These are phyloP conservation scores for Aspergillus costaricaensis DNA, from an alignment of 2,329 filamentous ascomycete species.

Conservation along the genomic window DNA sequence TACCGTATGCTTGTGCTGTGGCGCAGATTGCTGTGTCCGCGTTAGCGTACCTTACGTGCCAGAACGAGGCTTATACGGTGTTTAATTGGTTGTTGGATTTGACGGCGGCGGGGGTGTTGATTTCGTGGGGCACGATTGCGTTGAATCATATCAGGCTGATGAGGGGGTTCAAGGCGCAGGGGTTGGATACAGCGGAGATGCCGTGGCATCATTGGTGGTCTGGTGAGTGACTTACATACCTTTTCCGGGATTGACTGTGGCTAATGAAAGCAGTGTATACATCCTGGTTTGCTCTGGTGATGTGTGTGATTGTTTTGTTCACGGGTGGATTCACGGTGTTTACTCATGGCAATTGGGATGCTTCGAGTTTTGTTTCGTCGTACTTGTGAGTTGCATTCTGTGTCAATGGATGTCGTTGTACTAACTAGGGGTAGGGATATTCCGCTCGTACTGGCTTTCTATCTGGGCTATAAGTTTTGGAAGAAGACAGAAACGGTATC, in stretches of 20 bases:
- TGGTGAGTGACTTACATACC: slow-evolving; percentile 42
- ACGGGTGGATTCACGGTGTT: slow-evolving; percentile 70
- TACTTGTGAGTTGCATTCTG: slow-evolving; percentile 57
- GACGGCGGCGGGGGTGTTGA: slow-evolving; percentile 63
- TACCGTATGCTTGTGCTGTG: slow-evolving; percentile 47
- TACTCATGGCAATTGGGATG: slow-evolving; percentile 60
- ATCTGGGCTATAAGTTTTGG: slow-evolving; percentile 64
- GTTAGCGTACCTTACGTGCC: slow-evolving; percentile 49
- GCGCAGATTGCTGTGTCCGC: slow-evolving; percentile 46
- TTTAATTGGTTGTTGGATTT: slow-evolving; percentile 67
- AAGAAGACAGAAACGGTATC: slow-evolving; percentile 62
- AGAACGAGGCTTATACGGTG: slow-evolving; percentile 58
- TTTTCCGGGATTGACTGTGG: neutral
- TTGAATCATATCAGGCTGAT: slow-evolving; percentile 61
- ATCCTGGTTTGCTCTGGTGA: slow-evolving; percentile 61
- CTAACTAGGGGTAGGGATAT: slow-evolving; percentile 52
- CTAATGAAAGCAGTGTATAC: slow-evolving; percentile 52
- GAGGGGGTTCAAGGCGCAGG: slow-evolving; percentile 57
- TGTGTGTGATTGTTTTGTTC: slow-evolving; percentile 65
- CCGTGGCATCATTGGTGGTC: slow-evolving; percentile 68
- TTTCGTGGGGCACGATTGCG: slow-evolving; percentile 65
- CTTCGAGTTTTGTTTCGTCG: slow-evolving; percentile 60
- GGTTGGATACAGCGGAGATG: slow-evolving; percentile 52
- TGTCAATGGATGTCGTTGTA: neutral
- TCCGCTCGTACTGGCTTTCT: slow-evolving; percentile 60